A percentile compares a stretch with the other conserved stretches of the same genome.
phyloP scores from a whole-genome alignment of 148 eudicot species.

The Amaranthus palmeri region DNA sequence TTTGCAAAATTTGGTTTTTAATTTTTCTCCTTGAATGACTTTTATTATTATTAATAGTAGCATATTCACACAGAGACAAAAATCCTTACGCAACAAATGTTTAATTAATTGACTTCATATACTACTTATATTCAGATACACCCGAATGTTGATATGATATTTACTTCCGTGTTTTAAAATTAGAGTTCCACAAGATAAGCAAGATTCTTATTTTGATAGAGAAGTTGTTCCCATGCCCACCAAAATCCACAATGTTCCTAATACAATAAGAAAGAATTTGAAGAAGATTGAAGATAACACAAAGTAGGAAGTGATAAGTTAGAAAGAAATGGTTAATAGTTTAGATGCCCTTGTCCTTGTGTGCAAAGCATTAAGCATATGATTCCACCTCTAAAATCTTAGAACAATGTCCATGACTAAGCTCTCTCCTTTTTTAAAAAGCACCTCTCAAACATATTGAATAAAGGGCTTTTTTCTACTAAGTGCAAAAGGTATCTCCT shows the following conservation, averaged over 20 bases:
- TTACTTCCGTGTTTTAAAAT: not conserved
- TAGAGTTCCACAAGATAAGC: not conserved
- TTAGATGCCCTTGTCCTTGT: constrained; percentile 9
- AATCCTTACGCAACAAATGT: not conserved
- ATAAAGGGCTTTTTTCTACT: constrained; percentile 24
- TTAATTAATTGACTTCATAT: no score
- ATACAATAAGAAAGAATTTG: not conserved
- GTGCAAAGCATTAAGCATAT: constrained; percentile 30
- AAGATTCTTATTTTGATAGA: not conserved
- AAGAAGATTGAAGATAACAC: constrained; percentile 8
- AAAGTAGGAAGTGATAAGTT: not conserved
- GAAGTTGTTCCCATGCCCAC: no score
- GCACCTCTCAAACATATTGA: constrained; percentile 17
- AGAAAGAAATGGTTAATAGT: not conserved
- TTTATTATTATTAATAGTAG: no score
- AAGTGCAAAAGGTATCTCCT: constrained; percentile 34
- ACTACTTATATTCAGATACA: not conserved
- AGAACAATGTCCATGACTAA: constrained; percentile 16
- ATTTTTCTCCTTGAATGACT: no score
- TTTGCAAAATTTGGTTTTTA: no score
- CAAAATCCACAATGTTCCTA: no score
- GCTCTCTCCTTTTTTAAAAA: constrained; percentile 16
- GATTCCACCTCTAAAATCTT: constrained; percentile 22
- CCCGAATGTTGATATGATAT: not conserved
- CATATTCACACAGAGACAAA: not conserved